Percentiles rank a stretch among this genome's conserved stretches.
These are phyloP conservation scores for Colletotrichum viniferum DNA, from an alignment of 2,329 filamentous ascomycete species.

Conservation along the genomic window DNA sequence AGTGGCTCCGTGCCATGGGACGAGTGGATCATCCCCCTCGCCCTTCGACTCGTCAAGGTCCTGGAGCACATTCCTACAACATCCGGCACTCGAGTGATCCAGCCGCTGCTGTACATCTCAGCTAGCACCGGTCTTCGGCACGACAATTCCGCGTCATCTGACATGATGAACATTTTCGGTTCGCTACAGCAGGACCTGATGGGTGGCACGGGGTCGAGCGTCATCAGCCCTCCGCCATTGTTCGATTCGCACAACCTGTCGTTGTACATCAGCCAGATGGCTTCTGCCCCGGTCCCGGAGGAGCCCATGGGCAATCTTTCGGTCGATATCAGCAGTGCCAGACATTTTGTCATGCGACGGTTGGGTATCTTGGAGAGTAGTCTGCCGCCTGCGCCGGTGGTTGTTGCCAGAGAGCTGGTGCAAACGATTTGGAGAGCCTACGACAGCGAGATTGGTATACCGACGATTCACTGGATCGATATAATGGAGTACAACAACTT, in stretches of 20 bases:
- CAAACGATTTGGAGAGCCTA: constrained; percentile 46
- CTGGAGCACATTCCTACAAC: constrained; percentile 37
- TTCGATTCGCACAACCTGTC: constrained; percentile 3
- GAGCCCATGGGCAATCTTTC: constrained; percentile 25
- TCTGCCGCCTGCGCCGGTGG: constrained; percentile 44
- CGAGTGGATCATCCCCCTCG: constrained; percentile 39
- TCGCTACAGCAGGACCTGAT: constrained; percentile 17
- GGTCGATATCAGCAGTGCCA: constrained; percentile 41
- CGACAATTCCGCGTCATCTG: constrained; percentile 4
- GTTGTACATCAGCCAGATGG: constrained; percentile 21
- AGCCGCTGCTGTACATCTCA: constrained; percentile 40
- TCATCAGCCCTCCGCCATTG: neutral
- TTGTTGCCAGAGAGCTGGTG: constrained; percentile 45
- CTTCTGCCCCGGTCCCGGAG: constrained; percentile 7
- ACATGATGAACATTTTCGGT: neutral
- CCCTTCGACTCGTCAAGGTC: constrained; percentile 34
- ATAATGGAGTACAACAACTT: constrained; percentile 42
- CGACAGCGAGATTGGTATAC: constrained; percentile 37
- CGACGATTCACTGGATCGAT: constrained; percentile 46
- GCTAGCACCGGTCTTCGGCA: constrained; percentile 38
- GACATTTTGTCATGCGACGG: constrained; percentile 41
- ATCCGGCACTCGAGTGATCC: constrained; percentile 40
- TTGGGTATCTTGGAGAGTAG: constrained; percentile 41
- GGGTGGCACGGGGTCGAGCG: neutral
- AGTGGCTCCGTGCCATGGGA: constrained; percentile 33